phyloP scores from a whole-genome alignment of 192 early-diverging fungal genomes.

The Coemansia sp. region DNA sequence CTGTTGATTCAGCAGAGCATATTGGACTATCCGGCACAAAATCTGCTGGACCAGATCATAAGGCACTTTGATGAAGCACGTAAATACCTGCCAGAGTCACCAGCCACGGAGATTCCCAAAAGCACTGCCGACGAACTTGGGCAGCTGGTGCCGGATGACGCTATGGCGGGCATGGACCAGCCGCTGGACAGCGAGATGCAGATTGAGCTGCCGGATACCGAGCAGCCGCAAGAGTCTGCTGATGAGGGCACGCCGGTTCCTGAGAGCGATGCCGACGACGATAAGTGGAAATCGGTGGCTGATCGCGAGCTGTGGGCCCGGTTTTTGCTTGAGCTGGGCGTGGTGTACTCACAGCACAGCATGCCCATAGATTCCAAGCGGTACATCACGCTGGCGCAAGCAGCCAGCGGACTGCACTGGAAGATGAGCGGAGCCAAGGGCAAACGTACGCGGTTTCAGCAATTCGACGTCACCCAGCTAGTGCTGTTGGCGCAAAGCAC shows the following conservation, averaged over 20 bases:
- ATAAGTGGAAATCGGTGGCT: background rate
- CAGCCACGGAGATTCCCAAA: constrained; percentile 7
- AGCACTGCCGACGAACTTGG: background rate
- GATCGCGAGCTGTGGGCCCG: constrained; percentile 56
- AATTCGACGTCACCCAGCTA: constrained; percentile 83
- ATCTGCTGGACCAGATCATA: constrained; percentile 58
- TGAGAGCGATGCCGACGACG: constrained; percentile 13
- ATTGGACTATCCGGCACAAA: constrained; percentile 49
- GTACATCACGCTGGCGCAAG: constrained; percentile 71
- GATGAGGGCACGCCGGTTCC: constrained; percentile 1
- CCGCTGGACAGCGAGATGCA: constrained; percentile 4
- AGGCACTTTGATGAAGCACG: constrained; percentile 10
- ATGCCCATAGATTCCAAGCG: constrained; percentile 65
- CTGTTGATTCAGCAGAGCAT: constrained; percentile 73
- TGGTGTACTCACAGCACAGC: constrained; percentile 75
- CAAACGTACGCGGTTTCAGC: constrained; percentile 90
- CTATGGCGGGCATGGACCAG: background rate
- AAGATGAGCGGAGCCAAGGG: constrained; percentile 86
- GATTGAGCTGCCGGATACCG: background rate
- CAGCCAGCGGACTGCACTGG: constrained; percentile 77
- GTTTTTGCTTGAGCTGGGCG: constrained; percentile 74
- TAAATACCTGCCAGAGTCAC: constrained; percentile 17
- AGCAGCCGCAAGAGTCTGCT: background rate
- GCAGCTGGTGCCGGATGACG: background rate
- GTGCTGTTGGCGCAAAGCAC: constrained; percentile 85